Conservation (phyloP, 148 eudicot species). For the Rhododendron kiyosumense region DNA sequence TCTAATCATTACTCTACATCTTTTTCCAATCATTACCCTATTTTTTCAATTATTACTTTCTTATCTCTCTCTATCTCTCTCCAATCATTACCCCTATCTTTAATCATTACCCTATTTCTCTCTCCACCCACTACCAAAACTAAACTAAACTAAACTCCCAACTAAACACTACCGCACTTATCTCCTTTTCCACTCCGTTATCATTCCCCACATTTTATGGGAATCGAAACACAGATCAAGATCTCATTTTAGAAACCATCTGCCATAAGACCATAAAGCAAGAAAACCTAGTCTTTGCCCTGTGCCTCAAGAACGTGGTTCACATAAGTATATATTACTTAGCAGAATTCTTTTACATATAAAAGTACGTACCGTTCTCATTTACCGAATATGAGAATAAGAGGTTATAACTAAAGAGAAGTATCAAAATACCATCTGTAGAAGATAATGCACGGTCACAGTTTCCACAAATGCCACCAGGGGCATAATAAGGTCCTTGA, state of each 20-base stretch:
- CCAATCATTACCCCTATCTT: too few relatives aligned
- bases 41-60: too few relatives aligned
- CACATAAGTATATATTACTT: background rate
- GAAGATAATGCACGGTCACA: background rate
- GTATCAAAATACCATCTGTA: background rate
- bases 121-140: too few relatives aligned
- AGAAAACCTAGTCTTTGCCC: background rate
- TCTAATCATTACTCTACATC: too few relatives aligned
- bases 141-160: too few relatives aligned
- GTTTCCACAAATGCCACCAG: background rate
- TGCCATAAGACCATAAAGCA: background rate
- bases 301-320: background rate
- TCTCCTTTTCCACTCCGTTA: background rate
- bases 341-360: background rate
- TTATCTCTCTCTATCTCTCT: too few relatives aligned
- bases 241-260: background rate
- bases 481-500: background rate
- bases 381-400: background rate
- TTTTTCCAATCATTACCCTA: too few relatives aligned
- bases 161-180: too few relatives aligned
- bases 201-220: background rate
- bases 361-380: background rate
- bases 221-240: background rate
- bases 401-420: background rate
- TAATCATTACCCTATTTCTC: too few relatives aligned